phyloP scores from a whole-genome alignment of 306 rosid species.

The Cicer cuneatum region DNA sequence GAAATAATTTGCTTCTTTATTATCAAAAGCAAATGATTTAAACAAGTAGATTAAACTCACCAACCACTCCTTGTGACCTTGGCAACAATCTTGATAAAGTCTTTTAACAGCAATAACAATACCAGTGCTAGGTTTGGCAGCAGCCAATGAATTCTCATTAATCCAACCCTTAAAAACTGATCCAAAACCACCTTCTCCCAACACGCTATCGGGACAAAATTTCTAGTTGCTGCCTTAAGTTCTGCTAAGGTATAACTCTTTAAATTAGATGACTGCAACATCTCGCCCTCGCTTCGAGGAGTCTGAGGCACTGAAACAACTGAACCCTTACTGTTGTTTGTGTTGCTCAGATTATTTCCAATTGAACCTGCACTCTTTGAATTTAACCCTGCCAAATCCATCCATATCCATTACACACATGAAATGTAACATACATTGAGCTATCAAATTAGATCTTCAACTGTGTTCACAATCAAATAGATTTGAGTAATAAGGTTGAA shows the following conservation, averaged over 20 bases:
- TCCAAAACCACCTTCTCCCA: conserved; percentile 74
- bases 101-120: conserved; percentile 70
- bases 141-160: conserved; percentile 55
- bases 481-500: background rate
- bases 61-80: conserved; percentile 77
- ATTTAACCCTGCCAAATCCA: conserved; percentile 50
- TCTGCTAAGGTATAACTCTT: conserved; percentile 62
- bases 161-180: conserved; percentile 82
- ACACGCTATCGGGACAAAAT: conserved; percentile 68
- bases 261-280: conserved; percentile 61
- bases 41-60: conserved; percentile 51
- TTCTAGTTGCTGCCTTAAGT: conserved; percentile 71
- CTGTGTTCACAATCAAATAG: background rate
- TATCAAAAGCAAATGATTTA: background rate
- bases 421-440: conserved; percentile 38
- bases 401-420: background rate
- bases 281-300: conserved; percentile 71
- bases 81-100: conserved; percentile 63
- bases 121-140: conserved; percentile 71
- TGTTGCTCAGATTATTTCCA: conserved; percentile 48
- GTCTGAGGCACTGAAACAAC: conserved; percentile 54
- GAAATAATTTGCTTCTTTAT: conserved; percentile 5
- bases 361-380: conserved; percentile 51
- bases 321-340: conserved; percentile 49
- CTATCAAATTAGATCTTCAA: conserved; percentile 39